Base-by-base conservation (phyloP, 192 early-diverging fungal species). In the Physocladia obscura region DNA sequence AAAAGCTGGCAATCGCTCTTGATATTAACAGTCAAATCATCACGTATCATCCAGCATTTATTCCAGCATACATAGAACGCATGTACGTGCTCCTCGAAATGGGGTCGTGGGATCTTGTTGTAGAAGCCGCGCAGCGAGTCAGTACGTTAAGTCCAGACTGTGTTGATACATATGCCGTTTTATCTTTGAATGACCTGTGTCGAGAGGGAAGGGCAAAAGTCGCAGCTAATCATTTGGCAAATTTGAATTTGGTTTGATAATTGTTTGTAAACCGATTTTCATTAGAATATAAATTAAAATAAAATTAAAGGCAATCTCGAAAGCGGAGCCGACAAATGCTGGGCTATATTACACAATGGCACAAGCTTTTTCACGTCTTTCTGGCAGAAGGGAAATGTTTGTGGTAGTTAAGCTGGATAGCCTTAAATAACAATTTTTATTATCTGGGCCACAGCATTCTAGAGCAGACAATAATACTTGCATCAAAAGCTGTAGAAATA, bases 41-140 rank as follows among this genome's bases (percentile, higher is more conserved):
- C 17, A 81, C 78, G 22, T 74, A 78, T 37, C 73, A 82, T 50
- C 59, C 79, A 17, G 38, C 26, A 8, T 87, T 84, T 49, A 36
- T 81, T 3, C 84, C 84, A 1, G 84, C 84, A 0, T 76, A 78
- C 65, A 76, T 87, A 30, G 82, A 84, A 50, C 62, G 79, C 4
- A 79, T 82, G 75, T 81, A 81, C 49, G 57, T 82, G 11, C 57
- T 76, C 15, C 64, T 84, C 15, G 79, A 84, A 50, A 54, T 81
- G 39, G 60, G 56, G 21, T 63, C 71, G 3, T 87, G 82, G 82
- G 81, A 87, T 32, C 77, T 78, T 54, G 71, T 72, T 2, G 44
- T 77, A 1, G 82, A 87, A 56, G 73, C 82, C 1, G 74, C 81
- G 0, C 79, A 85, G 38, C 48, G 71, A 32, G 52, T 85, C 26